These are phyloP conservation scores for Aeschynomene evenia DNA, from an alignment of 306 rosid species.

Conservation along the genomic window DNA sequence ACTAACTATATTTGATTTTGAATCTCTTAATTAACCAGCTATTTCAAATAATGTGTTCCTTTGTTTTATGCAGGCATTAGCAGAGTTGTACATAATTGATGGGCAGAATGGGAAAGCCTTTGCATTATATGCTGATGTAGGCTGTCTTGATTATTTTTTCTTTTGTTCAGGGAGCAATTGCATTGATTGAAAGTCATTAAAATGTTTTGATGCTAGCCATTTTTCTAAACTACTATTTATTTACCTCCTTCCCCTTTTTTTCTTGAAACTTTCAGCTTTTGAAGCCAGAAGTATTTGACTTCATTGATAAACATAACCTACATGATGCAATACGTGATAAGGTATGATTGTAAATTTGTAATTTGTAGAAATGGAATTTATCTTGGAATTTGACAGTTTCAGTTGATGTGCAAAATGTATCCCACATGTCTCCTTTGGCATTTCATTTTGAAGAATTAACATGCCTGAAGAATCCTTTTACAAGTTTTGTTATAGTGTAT, in stretches of 20 bases:
- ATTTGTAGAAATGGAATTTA: neutral
- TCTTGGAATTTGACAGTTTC: neutral
- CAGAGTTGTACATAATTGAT: conserved; percentile 70
- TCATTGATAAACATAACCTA: conserved; percentile 74
- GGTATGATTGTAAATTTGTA: conserved; percentile 43
- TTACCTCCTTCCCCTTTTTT: neutral
- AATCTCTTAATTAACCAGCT: conserved; percentile 8
- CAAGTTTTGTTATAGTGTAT: neutral
- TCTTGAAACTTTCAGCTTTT: conserved; percentile 54
- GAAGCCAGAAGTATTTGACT: conserved; percentile 75
- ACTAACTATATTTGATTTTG: neutral
- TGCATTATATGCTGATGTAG: conserved; percentile 82
- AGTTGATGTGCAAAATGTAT: neutral
- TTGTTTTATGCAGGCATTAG: conserved; percentile 63
- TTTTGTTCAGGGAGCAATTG: neutral
- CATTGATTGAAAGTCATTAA: neutral
- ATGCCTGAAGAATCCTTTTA: neutral
- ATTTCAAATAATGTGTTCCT: neutral
- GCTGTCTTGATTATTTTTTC: conserved; percentile 35
- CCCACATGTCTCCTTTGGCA: neutral
- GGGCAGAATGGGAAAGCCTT: conserved; percentile 80
- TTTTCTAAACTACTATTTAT: neutral
- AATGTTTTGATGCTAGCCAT: conserved; percentile 2
- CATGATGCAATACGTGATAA: conserved; percentile 70
- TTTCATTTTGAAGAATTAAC: neutral